Percentiles rank a stretch among this genome's conserved stretches.
phyloP scores from a whole-genome alignment of 345 rosid genomes.

The Citrus glauca region DNA sequence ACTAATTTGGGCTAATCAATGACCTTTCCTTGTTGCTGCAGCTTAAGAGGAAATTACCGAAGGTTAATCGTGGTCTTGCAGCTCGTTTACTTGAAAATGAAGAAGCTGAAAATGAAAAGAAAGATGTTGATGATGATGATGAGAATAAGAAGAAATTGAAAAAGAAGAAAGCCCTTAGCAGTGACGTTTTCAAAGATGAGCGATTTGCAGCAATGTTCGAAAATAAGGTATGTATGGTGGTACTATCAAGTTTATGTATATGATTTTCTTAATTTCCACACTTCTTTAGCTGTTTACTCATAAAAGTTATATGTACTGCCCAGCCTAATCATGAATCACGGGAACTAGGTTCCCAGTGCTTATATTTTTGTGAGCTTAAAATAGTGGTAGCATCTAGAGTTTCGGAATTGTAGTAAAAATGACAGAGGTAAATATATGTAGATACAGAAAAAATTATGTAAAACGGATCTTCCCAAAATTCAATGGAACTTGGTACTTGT shows the following conservation, averaged over 20 bases:
- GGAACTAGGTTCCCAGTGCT: no score
- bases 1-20: background rate
- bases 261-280: background rate
- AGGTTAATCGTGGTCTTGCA: conserved; percentile 73
- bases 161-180: conserved; percentile 65
- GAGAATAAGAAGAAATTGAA: conserved; percentile 61
- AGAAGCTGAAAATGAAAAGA: conserved; percentile 50
- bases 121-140: conserved; percentile 37
- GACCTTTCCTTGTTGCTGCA: conserved; percentile 30
- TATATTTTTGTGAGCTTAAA: background rate
- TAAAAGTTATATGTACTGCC: no score
- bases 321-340: background rate
- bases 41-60: conserved; percentile 65
- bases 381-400: background rate
- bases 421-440: background rate
- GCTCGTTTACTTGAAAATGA: conserved; percentile 46
- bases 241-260: background rate
- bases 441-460: background rate
- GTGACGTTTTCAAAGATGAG: conserved; percentile 46
- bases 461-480: background rate
- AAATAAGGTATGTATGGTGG: conserved; percentile 45
- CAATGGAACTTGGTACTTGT: background rate
- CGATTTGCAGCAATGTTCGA: conserved; percentile 56
- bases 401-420: background rate
- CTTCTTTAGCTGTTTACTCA: background rate